Conservation (phyloP, 1,284 basidiomycete species). For the Tilletia indica region DNA sequence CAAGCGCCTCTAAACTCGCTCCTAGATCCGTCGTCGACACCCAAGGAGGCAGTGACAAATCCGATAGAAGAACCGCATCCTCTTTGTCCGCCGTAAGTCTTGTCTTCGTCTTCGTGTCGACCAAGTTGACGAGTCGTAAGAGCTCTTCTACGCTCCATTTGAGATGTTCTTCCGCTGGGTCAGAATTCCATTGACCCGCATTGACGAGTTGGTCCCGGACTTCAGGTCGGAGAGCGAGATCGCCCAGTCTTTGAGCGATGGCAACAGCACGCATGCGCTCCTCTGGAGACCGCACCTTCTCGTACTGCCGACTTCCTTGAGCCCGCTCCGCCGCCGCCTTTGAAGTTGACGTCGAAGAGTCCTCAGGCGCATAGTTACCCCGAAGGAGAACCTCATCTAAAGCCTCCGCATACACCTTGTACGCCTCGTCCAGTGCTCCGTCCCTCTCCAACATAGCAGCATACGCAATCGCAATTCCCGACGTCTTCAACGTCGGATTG, state of each 20-base stretch:
- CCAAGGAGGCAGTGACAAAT: slow-evolving; percentile 55
- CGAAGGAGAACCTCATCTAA: slow-evolving; percentile 38
- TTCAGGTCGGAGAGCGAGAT: slow-evolving; percentile 32
- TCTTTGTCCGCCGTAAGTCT: not conserved
- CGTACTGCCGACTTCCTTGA: not conserved
- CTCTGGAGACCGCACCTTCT: slow-evolving; percentile 19
- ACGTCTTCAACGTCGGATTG: slow-evolving; percentile 44
- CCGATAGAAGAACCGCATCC: slow-evolving; percentile 39
- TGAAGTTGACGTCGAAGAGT: not conserved
- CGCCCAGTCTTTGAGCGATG: slow-evolving; percentile 47
- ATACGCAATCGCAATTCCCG: slow-evolving; percentile 54
- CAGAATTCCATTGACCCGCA: slow-evolving; percentile 22
- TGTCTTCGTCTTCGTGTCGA: slow-evolving; percentile 3
- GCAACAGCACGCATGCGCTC: slow-evolving; percentile 48
- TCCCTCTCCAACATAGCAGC: slow-evolving; percentile 47
- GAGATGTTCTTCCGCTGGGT: slow-evolving; percentile 49
- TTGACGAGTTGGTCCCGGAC: slow-evolving; percentile 32
- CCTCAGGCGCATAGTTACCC: slow-evolving; percentile 27
- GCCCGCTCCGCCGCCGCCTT: not conserved
- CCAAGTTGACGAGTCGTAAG: slow-evolving; percentile 29
- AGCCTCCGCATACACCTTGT: slow-evolving; percentile 43
- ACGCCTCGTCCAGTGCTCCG: slow-evolving; percentile 31
- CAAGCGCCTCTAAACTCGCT: slow-evolving; percentile 53
- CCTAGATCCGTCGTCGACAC: slow-evolving; percentile 49
- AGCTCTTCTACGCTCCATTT: slow-evolving; percentile 55